Evolutionary conservation across 2,329 filamentous ascomycete species (phyloP).

Genomic region (Penicillium polonicum): DNA sequence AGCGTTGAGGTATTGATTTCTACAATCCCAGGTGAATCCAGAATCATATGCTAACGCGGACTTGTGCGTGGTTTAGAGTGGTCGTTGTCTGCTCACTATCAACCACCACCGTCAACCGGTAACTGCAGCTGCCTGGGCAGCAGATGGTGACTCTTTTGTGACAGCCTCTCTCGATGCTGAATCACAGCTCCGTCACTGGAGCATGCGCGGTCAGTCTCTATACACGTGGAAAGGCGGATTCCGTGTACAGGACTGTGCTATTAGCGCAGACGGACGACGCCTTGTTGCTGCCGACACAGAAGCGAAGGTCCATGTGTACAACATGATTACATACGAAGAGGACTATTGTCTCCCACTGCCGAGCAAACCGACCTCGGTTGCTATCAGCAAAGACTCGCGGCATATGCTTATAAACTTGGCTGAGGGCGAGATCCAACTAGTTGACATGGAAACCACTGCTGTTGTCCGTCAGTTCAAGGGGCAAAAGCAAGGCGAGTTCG

Average conservation of each 20-base stretch:
- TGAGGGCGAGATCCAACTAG: constrained; percentile 72
- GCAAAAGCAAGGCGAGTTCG: constrained; percentile 69
- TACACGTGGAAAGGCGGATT: constrained; percentile 69
- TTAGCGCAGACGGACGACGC: constrained; percentile 75
- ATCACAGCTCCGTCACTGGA: constrained; percentile 69
- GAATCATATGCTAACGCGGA: constrained; percentile 11
- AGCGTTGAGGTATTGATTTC: constrained; percentile 57
- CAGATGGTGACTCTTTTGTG: constrained; percentile 73
- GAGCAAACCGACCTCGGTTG: constrained; percentile 72
- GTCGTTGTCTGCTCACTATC: constrained; percentile 62
- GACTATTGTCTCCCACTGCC: constrained; percentile 71
- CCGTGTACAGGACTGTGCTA: constrained; percentile 79
- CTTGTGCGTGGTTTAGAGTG: constrained; percentile 51
- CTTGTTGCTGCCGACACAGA: constrained; percentile 75
- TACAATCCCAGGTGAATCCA: background rate
- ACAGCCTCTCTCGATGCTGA: constrained; percentile 71
- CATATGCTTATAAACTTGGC: constrained; percentile 79
- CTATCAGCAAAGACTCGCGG: constrained; percentile 76
- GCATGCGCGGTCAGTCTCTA: constrained; percentile 59
- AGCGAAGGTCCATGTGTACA: constrained; percentile 74
- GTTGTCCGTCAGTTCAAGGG: constrained; percentile 74
- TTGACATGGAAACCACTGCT: constrained; percentile 72
- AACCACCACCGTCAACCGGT: constrained; percentile 78
- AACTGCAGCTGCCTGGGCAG: constrained; percentile 85
- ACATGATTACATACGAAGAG: constrained; percentile 70